phyloP scores from a whole-genome alignment of 23 red algal species.

The Agarophyton chilense region DNA sequence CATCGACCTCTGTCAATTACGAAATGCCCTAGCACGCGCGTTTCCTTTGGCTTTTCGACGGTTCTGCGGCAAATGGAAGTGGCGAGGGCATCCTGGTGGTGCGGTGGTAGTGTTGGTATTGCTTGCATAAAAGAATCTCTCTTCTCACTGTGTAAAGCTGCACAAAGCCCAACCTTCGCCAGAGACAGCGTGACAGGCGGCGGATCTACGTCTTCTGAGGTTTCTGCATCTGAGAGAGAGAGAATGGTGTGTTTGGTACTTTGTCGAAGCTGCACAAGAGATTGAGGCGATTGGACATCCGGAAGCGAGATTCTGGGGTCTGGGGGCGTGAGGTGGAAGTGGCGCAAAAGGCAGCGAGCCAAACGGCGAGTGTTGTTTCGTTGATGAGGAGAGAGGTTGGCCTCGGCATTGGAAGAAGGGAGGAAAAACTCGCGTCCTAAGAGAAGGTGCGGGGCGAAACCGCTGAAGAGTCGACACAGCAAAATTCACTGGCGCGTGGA shows the following conservation, averaged over 20 bases:
- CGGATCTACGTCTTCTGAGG: conserved; percentile 30
- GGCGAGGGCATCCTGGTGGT: conserved; percentile 42
- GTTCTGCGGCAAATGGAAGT: conserved; percentile 28
- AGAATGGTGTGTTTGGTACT: background rate
- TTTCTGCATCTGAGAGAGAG: background rate
- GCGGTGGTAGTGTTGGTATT: background rate
- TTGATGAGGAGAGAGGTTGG: too few relatives aligned
- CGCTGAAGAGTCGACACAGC: too few relatives aligned
- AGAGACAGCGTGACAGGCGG: conserved; percentile 39
- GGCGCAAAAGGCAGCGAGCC: too few relatives aligned
- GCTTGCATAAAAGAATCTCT: conserved; percentile 50
- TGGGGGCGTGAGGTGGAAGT: too few relatives aligned
- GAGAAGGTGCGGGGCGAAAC: too few relatives aligned
- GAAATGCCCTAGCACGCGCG: conserved; percentile 27
- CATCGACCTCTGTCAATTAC: too few relatives aligned
- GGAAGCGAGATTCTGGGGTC: too few relatives aligned
- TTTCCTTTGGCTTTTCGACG: background rate
- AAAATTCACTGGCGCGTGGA: too few relatives aligned
- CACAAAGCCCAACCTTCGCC: conserved; percentile 39
- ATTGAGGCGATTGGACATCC: too few relatives aligned
- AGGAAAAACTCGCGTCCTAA: too few relatives aligned
- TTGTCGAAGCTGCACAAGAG: conserved; percentile 21
- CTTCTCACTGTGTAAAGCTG: conserved; percentile 38
- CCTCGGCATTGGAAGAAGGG: too few relatives aligned
- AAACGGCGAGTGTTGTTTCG: too few relatives aligned